Base-by-base conservation (phyloP, 179 eudicot genomes). In the Silene noctiflora region DNA sequence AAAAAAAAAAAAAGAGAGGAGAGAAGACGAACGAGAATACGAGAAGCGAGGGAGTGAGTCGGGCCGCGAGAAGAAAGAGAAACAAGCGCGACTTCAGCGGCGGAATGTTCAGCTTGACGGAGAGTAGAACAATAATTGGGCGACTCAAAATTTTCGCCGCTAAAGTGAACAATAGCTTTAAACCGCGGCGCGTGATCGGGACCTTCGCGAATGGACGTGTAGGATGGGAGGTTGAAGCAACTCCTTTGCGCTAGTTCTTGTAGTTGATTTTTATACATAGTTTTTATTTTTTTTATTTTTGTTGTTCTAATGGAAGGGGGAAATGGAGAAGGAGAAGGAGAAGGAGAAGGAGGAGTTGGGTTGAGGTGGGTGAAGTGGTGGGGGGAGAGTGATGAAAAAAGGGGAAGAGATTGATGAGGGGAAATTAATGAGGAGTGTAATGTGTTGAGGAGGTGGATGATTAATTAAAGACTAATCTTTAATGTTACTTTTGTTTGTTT, bases 191-290 rank as follows among this genome's bases (percentile, higher is more conserved):
- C 88, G 67, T 85, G 88, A 79, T 85, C 88, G 0, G 88, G 88
- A 56, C 88, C 88, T 81, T 85, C 88, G 44, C 88, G 62, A 13
- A 85, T 78, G 14, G 84, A 83, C 0, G 86, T 83, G 67, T 85
- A 85, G 0, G 88, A 83, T 0, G 88, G 88, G 2, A 85, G 69
- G 39, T 83, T 85, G 63, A 85, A 85, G 77, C 88, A 85, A 69
- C 88, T 85, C 74, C 88, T 60, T 60, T 85, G 88, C 4, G 88
- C 88, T 79, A 85, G 84, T 82, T 85, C 87, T 39, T 85, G 87
- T 1, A 85, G 82, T 80, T 85, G 87, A 80, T 85, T 85, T 71
- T 85, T 85, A 69, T 85, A 85, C 87, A 85, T 85, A 48, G 42
- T 35, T 35, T 35, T 35, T 42, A n/a, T n/a, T n/a, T n/a, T n/a